A percentile compares a stretch with the other conserved stretches of the same genome.
These are phyloP conservation scores for Auricularia sp. DNA, from an alignment of 768 basidiomycete species.

Conservation along the genomic window DNA sequence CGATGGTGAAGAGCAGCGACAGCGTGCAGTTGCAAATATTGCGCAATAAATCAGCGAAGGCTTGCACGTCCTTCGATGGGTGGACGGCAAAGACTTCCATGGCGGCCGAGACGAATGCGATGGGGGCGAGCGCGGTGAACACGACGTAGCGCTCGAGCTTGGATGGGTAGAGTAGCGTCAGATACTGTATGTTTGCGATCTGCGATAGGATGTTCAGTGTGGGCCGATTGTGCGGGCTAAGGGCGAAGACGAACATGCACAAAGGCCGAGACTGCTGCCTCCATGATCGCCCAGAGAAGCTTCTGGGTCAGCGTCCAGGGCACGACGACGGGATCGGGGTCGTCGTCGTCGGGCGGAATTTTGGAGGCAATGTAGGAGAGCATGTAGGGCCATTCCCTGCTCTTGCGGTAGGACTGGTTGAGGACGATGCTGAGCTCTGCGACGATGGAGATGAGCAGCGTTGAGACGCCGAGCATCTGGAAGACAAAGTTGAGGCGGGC, in stretches of 20 bases:
- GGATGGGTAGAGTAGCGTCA: constrained; percentile 91
- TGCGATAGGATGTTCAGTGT: constrained; percentile 27
- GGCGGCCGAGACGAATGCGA: constrained; percentile 72
- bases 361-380: constrained; percentile 80
- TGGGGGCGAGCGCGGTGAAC: constrained; percentile 73
- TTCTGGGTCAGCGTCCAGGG: constrained; percentile 55
- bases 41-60: constrained; percentile 62
- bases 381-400: constrained; percentile 88
- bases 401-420: constrained; percentile 44
- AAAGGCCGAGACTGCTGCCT: constrained; percentile 70
- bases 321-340: constrained; percentile 16
- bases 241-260: constrained; percentile 30
- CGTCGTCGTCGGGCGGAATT: constrained; percentile 46
- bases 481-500: constrained; percentile 86
- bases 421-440: constrained; percentile 74
- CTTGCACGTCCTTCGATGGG: constrained; percentile 27
- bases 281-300: constrained; percentile 80
- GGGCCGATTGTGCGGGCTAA: neutral
- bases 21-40: constrained; percentile 95
- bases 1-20: constrained; percentile 85
- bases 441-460: constrained; percentile 66
- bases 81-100: constrained; percentile 77
- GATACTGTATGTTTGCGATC: constrained; percentile 93
- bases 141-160: constrained; percentile 79
- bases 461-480: constrained; percentile 73